A percentile compares a stretch with the other conserved stretches of the same genome.
These are phyloP conservation scores for Castanea mollissima DNA, from an alignment of 306 rosid species.

Conservation along the genomic window DNA sequence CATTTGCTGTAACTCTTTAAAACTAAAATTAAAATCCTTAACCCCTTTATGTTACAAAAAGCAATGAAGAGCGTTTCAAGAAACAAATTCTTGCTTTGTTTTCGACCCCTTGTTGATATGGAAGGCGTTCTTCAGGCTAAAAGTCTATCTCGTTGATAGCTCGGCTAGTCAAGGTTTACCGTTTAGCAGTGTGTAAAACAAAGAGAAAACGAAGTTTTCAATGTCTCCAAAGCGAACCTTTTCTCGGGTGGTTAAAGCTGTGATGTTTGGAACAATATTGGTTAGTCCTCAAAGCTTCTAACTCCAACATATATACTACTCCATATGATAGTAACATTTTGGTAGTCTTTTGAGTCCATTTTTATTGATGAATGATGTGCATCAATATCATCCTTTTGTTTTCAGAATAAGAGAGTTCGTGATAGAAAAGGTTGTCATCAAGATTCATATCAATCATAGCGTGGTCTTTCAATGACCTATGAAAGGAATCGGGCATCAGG, in stretches of 20 bases:
- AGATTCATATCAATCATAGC: slow-evolving; percentile 36
- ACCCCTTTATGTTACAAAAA: background rate
- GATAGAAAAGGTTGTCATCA: slow-evolving; percentile 22
- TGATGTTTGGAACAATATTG: slow-evolving; percentile 47
- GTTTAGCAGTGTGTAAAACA: slow-evolving; percentile 11
- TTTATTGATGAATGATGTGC: background rate
- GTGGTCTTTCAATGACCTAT: slow-evolving; percentile 18
- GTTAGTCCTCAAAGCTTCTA: slow-evolving; percentile 27
- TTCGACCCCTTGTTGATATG: slow-evolving; percentile 55
- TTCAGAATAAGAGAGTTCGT: slow-evolving; percentile 42
- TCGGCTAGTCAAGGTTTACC: slow-evolving; percentile 27
- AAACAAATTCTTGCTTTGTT: slow-evolving; percentile 66
- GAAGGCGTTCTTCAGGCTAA: slow-evolving; percentile 43
- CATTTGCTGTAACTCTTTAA: slow-evolving; percentile 12
- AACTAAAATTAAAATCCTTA: background rate
- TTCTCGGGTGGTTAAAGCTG: slow-evolving; percentile 45
- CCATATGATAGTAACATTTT: background rate
- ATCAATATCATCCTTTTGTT: background rate
- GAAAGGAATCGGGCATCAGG: background rate
- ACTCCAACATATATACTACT: background rate
- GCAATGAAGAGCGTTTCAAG: slow-evolving; percentile 55
- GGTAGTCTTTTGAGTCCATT: background rate
- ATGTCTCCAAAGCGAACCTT: slow-evolving; percentile 30
- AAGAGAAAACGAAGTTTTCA: slow-evolving; percentile 8
- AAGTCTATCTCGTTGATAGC: background rate